phyloP scores from a whole-genome alignment of 148 eudicot genomes.

The Rhododendron molle region DNA sequence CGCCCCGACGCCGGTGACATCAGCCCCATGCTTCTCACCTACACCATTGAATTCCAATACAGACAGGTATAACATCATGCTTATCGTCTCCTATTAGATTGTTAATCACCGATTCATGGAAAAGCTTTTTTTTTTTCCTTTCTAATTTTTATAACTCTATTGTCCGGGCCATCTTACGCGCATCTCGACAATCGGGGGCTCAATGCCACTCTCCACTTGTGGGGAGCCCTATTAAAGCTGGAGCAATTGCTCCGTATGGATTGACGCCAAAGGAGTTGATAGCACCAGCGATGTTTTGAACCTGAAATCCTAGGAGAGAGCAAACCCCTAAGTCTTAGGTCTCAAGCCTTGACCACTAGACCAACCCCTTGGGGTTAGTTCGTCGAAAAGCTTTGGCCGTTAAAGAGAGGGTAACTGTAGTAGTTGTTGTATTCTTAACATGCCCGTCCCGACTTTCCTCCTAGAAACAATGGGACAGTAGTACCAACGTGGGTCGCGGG shows the following conservation, averaged over 20 bases:
- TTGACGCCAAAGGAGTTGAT: not conserved
- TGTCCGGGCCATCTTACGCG: no score
- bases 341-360: no score
- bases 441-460: not conserved
- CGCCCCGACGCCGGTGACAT: slow-evolving; percentile 92
- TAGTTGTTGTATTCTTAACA: not conserved
- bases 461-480: not conserved
- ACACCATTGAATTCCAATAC: slow-evolving; percentile 71
- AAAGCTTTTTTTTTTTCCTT: not conserved
- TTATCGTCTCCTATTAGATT: not conserved
- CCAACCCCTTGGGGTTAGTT: not conserved
- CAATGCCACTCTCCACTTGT: no score
- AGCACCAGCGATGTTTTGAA: not conserved
- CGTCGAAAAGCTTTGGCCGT: not conserved
- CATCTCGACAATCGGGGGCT: not conserved
- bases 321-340: no score
- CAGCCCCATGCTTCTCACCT: slow-evolving; percentile 76
- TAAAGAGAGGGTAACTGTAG: not conserved
- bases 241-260: not conserved
- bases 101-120: not conserved
- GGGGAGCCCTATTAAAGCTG: not conserved
- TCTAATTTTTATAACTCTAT: no score
- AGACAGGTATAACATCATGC: slow-evolving; percentile 44
- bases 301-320: not conserved
- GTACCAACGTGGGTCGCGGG: not conserved